A percentile compares a stretch with the other conserved stretches of the same genome.
phyloP scores from a whole-genome alignment of 2,329 filamentous ascomycete species.

The Colletotrichum australisinense region DNA sequence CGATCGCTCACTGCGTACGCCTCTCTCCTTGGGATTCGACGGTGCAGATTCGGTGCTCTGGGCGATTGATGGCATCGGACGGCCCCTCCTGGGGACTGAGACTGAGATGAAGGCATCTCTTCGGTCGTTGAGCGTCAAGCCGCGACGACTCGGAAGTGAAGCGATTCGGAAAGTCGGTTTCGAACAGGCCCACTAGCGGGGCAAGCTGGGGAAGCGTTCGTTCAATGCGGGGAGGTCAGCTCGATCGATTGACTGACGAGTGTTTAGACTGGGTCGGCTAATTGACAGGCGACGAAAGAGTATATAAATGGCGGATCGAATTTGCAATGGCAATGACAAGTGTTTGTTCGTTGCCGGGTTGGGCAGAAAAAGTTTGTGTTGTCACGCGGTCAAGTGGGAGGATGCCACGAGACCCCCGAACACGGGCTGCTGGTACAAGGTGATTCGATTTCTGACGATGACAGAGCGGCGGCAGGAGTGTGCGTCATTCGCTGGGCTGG shows the following conservation, averaged over 20 bases:
- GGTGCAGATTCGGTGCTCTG: slow-evolving; percentile 21
- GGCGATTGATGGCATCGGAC: slow-evolving; percentile 27
- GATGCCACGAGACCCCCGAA: slow-evolving; percentile 36
- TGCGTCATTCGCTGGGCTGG: slow-evolving; percentile 36
- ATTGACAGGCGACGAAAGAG: background rate
- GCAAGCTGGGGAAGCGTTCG: slow-evolving; percentile 8
- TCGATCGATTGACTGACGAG: background rate
- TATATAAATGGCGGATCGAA: slow-evolving; percentile 8
- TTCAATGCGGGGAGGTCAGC: slow-evolving; percentile 15
- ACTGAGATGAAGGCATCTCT: slow-evolving; percentile 30
- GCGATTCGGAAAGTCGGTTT: slow-evolving; percentile 10
- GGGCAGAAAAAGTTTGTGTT: slow-evolving; percentile 23
- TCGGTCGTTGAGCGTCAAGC: background rate
- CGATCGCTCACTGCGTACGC: slow-evolving; percentile 23
- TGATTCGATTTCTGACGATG: slow-evolving; percentile 35
- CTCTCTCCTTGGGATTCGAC: slow-evolving; percentile 16
- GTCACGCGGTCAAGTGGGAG: slow-evolving; percentile 38
- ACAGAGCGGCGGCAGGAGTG: slow-evolving; percentile 25
- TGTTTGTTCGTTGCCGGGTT: background rate
- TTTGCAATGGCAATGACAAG: background rate
- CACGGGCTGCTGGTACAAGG: slow-evolving; percentile 23
- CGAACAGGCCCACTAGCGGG: slow-evolving; percentile 29
- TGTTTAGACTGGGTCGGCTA: background rate
- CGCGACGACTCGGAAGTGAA: background rate
- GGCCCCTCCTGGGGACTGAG: slow-evolving; percentile 27